Conservation (phyloP, 2,329 filamentous ascomycete species). For the Ascochyta clinopodiicola region DNA sequence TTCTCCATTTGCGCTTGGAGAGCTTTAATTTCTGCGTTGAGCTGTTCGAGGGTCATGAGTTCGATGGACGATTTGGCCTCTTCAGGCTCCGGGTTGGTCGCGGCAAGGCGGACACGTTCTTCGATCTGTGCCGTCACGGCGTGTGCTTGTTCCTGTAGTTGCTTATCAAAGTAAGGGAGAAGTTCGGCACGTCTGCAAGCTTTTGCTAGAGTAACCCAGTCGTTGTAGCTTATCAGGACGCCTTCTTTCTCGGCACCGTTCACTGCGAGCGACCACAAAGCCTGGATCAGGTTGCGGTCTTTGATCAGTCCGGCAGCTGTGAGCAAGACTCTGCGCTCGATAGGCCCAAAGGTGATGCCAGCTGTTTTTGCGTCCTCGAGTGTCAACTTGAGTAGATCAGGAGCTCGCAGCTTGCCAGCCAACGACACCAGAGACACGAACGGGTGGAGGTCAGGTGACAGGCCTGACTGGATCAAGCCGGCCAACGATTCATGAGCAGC, state of each 20-base stretch:
- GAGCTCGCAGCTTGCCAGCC: slow-evolving; percentile 35
- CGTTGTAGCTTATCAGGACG: slow-evolving; percentile 27
- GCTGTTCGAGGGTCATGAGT: slow-evolving; percentile 22
- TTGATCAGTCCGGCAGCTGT: slow-evolving; percentile 38
- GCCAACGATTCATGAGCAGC: slow-evolving; percentile 35
- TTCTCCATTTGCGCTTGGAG: slow-evolving; percentile 36
- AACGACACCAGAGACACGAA: slow-evolving; percentile 41
- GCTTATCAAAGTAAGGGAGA: slow-evolving; percentile 31
- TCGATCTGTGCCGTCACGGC: slow-evolving; percentile 25
- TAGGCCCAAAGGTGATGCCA: slow-evolving; percentile 25
- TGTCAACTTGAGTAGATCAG: slow-evolving; percentile 31
- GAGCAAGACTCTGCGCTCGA: slow-evolving; percentile 34
- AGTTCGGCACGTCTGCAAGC: slow-evolving; percentile 37
- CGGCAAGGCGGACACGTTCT: slow-evolving; percentile 8
- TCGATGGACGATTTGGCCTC: neutral
- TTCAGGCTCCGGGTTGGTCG: neutral
- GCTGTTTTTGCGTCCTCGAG: slow-evolving; percentile 34
- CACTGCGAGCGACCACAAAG: slow-evolving; percentile 40
- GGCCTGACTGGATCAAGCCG: slow-evolving; percentile 37
- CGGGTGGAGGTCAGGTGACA: slow-evolving; percentile 25
- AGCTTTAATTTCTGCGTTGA: slow-evolving; percentile 25
- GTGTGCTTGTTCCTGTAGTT: slow-evolving; percentile 35
- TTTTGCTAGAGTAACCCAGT: slow-evolving; percentile 45
- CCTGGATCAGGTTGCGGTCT: slow-evolving; percentile 33
- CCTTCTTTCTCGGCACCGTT: slow-evolving; percentile 30